Conservation (phyloP, 2,329 filamentous ascomycete genomes). For the Venturia pyrina region DNA sequence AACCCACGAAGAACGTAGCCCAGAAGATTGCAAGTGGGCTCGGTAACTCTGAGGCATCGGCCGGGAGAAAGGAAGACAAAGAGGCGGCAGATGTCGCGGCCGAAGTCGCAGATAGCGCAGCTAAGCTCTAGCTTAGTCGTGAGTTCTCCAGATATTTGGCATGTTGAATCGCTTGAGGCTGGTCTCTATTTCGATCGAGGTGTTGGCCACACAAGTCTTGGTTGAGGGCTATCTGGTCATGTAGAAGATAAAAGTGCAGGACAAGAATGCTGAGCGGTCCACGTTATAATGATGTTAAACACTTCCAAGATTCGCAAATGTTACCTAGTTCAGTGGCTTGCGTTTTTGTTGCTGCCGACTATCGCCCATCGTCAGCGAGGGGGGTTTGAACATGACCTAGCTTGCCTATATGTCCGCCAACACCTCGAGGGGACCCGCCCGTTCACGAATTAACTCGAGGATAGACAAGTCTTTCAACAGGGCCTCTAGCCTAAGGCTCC, state of each 20-base stretch:
- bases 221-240: background rate
- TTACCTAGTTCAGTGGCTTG: background rate
- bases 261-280: background rate
- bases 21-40: conserved; percentile 47
- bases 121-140: conserved; percentile 4
- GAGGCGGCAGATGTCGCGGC: conserved; percentile 31
- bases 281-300: background rate
- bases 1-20: conserved; percentile 66
- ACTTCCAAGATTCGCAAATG: background rate
- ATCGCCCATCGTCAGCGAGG: no score
- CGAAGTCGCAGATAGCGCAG: conserved; percentile 15
- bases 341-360: background rate
- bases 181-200: background rate
- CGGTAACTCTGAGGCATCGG: background rate
- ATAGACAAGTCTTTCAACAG: background rate
- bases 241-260: background rate
- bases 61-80: conserved; percentile 22
- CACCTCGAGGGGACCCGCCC: background rate
- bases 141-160: background rate
- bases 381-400: no score
- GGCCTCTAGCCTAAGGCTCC: background rate
- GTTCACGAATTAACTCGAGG: background rate
- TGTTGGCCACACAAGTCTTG: background rate
- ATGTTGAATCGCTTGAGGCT: background rate
- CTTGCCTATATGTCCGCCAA: background rate